These are phyloP conservation scores for Ustilago bromivora DNA, from an alignment of 1,284 basidiomycete species.

Conservation along the genomic window DNA sequence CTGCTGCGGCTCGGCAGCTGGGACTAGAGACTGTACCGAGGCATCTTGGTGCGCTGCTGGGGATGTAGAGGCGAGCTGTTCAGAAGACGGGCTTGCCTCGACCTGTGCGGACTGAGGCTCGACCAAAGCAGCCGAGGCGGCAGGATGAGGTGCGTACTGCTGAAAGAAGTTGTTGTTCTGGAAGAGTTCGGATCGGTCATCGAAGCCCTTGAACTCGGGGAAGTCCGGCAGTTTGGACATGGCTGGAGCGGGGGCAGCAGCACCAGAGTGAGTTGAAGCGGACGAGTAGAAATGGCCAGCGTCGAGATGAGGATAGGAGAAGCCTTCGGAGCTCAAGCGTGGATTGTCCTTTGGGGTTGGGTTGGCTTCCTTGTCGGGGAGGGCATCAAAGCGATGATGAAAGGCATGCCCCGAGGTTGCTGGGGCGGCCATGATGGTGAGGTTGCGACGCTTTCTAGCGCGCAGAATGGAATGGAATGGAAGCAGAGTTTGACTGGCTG, in stretches of 20 bases:
- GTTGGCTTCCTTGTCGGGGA: slow-evolving; percentile 14
- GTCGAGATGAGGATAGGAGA: slow-evolving; percentile 44
- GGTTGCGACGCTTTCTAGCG: not conserved
- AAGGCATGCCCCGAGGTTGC: slow-evolving; percentile 39
- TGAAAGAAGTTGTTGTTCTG: slow-evolving; percentile 38
- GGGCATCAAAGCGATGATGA: slow-evolving; percentile 44
- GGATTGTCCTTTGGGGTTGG: not conserved
- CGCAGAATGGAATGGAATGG: not conserved
- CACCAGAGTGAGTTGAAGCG: slow-evolving; percentile 17
- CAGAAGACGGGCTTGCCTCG: slow-evolving; percentile 20
- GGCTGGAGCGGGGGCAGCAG: slow-evolving; percentile 10
- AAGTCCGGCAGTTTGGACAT: slow-evolving; percentile 33
- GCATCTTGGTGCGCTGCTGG: slow-evolving; percentile 4
- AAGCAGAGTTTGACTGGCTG: too few species aligned
- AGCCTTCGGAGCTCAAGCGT: slow-evolving; percentile 23
- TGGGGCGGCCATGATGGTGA: slow-evolving; percentile 36
- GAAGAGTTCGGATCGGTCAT: slow-evolving; percentile 28
- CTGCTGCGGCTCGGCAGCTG: slow-evolving; percentile 3
- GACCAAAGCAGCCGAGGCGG: slow-evolving; percentile 28
- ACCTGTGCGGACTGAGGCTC: slow-evolving; percentile 48
- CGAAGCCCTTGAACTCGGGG: slow-evolving; percentile 45
- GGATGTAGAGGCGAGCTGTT: slow-evolving; percentile 9
- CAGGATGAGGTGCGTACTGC: slow-evolving; percentile 37
- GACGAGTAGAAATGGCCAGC: slow-evolving; percentile 48
- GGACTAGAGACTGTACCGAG: slow-evolving; percentile 3